Percentiles rank a stretch among this genome's conserved stretches.
Conservation (phyloP, 1,284 basidiomycete genomes). For the Abortiporus biennis region DNA sequence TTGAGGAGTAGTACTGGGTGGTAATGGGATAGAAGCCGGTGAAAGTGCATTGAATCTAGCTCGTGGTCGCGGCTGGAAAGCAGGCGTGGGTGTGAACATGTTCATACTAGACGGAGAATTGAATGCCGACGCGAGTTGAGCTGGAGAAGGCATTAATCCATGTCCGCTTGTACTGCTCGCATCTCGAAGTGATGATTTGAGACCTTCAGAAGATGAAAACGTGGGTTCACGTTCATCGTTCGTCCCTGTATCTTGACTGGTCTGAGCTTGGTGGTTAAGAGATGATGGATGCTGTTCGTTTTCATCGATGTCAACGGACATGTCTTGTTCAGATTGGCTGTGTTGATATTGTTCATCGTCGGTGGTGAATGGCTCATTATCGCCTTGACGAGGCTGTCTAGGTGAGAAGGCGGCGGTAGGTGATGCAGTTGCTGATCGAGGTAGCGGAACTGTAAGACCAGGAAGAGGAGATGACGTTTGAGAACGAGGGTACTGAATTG, state of each 20-base stretch:
- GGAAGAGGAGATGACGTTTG: slow-evolving; percentile 40
- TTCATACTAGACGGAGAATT: slow-evolving; percentile 27
- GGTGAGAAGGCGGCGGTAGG: slow-evolving; percentile 26
- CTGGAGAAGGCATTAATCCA: slow-evolving; percentile 17
- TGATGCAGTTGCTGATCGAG: slow-evolving; percentile 48
- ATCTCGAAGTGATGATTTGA: slow-evolving; percentile 11
- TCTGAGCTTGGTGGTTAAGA: background rate
- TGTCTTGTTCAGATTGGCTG: slow-evolving; percentile 2
- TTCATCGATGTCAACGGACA: slow-evolving; percentile 7
- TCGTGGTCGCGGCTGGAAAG: slow-evolving; percentile 49
- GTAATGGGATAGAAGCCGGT: slow-evolving; percentile 11
- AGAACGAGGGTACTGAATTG: slow-evolving; percentile 25
- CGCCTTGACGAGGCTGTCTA: background rate
- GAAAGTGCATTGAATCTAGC: slow-evolving; percentile 50
- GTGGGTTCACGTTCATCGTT: slow-evolving; percentile 44
- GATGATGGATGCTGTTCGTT: slow-evolving; percentile 5
- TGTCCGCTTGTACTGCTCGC: slow-evolving; percentile 6
- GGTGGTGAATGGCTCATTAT: background rate
- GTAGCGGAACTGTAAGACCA: slow-evolving; percentile 44
- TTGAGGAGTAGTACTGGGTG: slow-evolving; percentile 17
- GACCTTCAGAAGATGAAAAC: slow-evolving; percentile 51
- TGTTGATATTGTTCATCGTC: background rate
- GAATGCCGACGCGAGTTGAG: slow-evolving; percentile 36
- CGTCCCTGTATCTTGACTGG: slow-evolving; percentile 1
- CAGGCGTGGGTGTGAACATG: slow-evolving; percentile 56